phyloP scores from a whole-genome alignment of 2,329 filamentous ascomycete species.

The Aspergillus ibericus region DNA sequence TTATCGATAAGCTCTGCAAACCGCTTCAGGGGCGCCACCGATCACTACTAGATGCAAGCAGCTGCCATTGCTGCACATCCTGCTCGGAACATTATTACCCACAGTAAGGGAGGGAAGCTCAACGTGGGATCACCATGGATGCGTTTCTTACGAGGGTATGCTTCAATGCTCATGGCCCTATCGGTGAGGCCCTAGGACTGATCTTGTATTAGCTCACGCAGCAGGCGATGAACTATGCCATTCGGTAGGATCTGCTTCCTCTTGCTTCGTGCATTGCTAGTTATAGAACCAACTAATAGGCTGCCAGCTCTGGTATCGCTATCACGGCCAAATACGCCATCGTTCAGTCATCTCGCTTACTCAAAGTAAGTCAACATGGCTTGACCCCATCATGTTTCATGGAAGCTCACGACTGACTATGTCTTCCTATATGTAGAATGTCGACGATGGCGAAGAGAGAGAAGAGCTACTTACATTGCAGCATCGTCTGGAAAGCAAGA shows the following conservation, averaged over 20 bases:
- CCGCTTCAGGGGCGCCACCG: slow-evolving; percentile 13
- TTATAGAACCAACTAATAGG: slow-evolving; percentile 11
- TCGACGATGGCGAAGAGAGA: slow-evolving; percentile 65
- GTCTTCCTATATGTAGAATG: slow-evolving; percentile 49
- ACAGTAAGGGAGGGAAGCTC: neutral
- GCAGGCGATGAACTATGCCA: slow-evolving; percentile 90
- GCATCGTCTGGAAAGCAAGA: slow-evolving; percentile 76
- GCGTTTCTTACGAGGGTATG: slow-evolving; percentile 61
- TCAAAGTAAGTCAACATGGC: slow-evolving; percentile 55
- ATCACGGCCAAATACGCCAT: slow-evolving; percentile 85
- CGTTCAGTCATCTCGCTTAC: slow-evolving; percentile 72
- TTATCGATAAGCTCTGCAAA: slow-evolving; percentile 25
- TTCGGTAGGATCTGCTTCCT: slow-evolving; percentile 51
- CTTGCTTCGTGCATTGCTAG: neutral
- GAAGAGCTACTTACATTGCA: slow-evolving; percentile 73
- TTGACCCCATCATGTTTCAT: neutral
- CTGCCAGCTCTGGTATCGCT: slow-evolving; percentile 68
- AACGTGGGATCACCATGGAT: slow-evolving; percentile 62
- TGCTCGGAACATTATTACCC: neutral
- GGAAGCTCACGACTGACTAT: slow-evolving; percentile 3
- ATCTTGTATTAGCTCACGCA: slow-evolving; percentile 57
- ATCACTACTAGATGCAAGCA: slow-evolving; percentile 4
- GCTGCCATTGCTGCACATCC: neutral
- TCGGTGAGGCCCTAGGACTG: slow-evolving; percentile 23
- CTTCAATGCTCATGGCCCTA: neutral